A percentile compares a stretch with the other conserved stretches of the same genome.
phyloP scores from a whole-genome alignment of 805 yeast species.

The Saccharomycopsis fodiens region DNA sequence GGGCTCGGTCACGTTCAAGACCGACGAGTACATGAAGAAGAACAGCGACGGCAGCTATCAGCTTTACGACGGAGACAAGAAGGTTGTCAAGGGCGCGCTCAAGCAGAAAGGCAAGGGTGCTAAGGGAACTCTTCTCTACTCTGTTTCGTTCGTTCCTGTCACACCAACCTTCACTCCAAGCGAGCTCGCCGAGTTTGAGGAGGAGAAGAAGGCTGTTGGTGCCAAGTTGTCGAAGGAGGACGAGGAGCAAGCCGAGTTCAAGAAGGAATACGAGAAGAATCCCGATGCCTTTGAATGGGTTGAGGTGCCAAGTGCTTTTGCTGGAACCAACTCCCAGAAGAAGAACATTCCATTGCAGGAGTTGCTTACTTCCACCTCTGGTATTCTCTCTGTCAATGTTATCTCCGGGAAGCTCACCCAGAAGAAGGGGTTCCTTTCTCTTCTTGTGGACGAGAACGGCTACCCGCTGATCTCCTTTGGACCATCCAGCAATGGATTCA shows the following conservation, averaged over 20 bases:
- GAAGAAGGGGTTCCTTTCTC: slow-evolving; percentile 46
- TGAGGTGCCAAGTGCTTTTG: slow-evolving; percentile 36
- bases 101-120: slow-evolving; percentile 32
- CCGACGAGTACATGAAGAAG: slow-evolving; percentile 41
- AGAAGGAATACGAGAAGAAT: slow-evolving; percentile 43
- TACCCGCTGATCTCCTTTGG: slow-evolving; percentile 51
- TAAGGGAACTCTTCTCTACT: slow-evolving; percentile 44
- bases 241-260: slow-evolving; percentile 40
- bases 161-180: slow-evolving; percentile 53
- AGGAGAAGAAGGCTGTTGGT: slow-evolving; percentile 33
- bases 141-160: slow-evolving; percentile 59
- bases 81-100: slow-evolving; percentile 31
- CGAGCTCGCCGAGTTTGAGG: slow-evolving; percentile 43
- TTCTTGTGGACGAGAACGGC: slow-evolving; percentile 56
- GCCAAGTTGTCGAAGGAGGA: slow-evolving; percentile 29
- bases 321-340: slow-evolving; percentile 27
- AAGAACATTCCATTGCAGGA: slow-evolving; percentile 46
- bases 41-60: slow-evolving; percentile 39
- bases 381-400: slow-evolving; percentile 51
- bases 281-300: slow-evolving; percentile 66
- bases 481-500: slow-evolving; percentile 37
- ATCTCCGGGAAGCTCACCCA: slow-evolving; percentile 40
- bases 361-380: slow-evolving; percentile 49
- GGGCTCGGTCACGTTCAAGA: slow-evolving; percentile 48
- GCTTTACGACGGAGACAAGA: slow-evolving; percentile 45